Percentiles rank a stretch among this genome's conserved stretches.
These are phyloP conservation scores for Yarrowia alimentaria DNA, from an alignment of 805 yeast genomes.

Conservation along the genomic window DNA sequence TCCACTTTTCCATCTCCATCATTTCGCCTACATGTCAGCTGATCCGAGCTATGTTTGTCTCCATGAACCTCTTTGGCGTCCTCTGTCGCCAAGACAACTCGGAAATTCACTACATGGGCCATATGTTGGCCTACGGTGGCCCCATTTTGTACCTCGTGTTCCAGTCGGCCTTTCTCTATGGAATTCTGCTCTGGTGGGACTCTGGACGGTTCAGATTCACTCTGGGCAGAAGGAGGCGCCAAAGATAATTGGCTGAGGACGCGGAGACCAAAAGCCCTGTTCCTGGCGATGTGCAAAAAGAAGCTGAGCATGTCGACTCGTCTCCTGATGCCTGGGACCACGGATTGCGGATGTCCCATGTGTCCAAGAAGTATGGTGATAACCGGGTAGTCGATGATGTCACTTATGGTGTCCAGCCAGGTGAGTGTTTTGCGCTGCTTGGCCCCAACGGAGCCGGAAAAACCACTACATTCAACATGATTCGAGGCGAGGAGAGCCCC, in stretches of 20 bases:
- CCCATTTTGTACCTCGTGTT: slow-evolving; percentile 39
- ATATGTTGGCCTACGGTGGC: slow-evolving; percentile 40
- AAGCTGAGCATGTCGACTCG: slow-evolving; percentile 34
- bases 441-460: slow-evolving; percentile 45
- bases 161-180: slow-evolving; percentile 35
- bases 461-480: slow-evolving; percentile 42
- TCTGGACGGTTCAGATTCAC: slow-evolving; percentile 38
- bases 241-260: slow-evolving; percentile 25
- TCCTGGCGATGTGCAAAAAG: slow-evolving; percentile 34
- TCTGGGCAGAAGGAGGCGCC: slow-evolving; percentile 3
- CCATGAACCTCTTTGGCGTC: slow-evolving; percentile 40
- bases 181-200: slow-evolving; percentile 39
- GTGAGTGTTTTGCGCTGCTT: slow-evolving; percentile 41
- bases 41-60: slow-evolving; percentile 37
- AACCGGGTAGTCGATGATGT: slow-evolving; percentile 39
- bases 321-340: slow-evolving; percentile 29
- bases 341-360: slow-evolving; percentile 38
- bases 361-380: slow-evolving; percentile 36
- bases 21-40: slow-evolving; percentile 38
- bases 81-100: slow-evolving; percentile 35
- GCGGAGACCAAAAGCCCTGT: slow-evolving; percentile 30
- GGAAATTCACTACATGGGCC: slow-evolving; percentile 36
- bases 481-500: slow-evolving; percentile 40
- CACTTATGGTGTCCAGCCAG: slow-evolving; percentile 39
- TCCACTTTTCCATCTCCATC: slow-evolving; percentile 38